Evolutionary conservation across 1,139 yeast genomes (phyloP).

Genomic region (Candida tetrigidarum): DNA sequence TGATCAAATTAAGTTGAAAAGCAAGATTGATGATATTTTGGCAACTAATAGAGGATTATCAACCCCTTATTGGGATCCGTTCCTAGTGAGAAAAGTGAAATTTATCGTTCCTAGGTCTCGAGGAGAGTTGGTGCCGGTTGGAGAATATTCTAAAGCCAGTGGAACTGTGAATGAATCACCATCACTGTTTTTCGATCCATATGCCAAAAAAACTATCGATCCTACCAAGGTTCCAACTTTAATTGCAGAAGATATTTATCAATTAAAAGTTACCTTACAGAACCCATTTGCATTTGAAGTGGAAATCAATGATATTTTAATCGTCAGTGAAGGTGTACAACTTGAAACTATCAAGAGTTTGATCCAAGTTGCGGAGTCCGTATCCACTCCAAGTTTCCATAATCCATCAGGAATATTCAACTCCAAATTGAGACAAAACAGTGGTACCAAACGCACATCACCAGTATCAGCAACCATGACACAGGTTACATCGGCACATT

Average conservation of each 20-base stretch:
- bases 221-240: slow-evolving; percentile 37
- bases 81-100: slow-evolving; percentile 56
- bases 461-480: background rate
- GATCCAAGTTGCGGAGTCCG: slow-evolving; percentile 16
- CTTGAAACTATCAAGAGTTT: slow-evolving; percentile 32
- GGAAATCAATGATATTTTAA: slow-evolving; percentile 56
- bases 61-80: slow-evolving; percentile 72
- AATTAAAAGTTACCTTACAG: slow-evolving; percentile 60
- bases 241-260: slow-evolving; percentile 60
- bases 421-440: background rate
- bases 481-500: background rate
- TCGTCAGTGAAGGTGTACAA: slow-evolving; percentile 38
- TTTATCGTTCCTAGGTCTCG: slow-evolving; percentile 28
- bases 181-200: slow-evolving; percentile 38
- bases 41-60: slow-evolving; percentile 20
- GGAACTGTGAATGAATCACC: background rate
- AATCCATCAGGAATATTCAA: background rate
- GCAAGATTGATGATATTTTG: slow-evolving; percentile 27
- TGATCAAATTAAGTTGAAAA: slow-evolving; percentile 37
- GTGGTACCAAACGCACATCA: background rate
- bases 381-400: background rate
- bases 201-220: slow-evolving; percentile 21
- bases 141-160: slow-evolving; percentile 27
- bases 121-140: slow-evolving; percentile 38
- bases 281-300: slow-evolving; percentile 85